Evolutionary conservation across 441 rosid species (phyloP).

Genomic region (Capsella rubella): DNA sequence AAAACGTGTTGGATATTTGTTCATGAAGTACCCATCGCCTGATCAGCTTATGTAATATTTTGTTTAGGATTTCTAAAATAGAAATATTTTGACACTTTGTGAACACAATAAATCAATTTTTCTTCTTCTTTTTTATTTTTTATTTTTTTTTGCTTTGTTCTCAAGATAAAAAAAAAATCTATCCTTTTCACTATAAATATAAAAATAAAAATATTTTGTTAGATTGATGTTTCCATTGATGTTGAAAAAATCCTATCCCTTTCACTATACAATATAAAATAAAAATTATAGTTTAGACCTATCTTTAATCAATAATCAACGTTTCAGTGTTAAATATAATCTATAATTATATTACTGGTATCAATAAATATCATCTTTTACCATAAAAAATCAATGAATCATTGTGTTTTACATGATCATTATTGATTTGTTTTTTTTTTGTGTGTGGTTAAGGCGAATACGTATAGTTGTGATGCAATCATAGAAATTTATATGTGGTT

Average conservation of each 20-base stretch:
- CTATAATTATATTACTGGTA: background rate
- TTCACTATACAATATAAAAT: too few relatives aligned
- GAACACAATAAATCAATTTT: background rate
- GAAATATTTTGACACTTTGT: background rate
- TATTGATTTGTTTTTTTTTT: background rate
- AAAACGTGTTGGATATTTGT: slow-evolving; percentile 36
- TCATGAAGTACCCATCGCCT: slow-evolving; percentile 10
- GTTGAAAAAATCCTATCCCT: background rate
- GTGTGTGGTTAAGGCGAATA: slow-evolving; percentile 4
- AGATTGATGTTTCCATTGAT: background rate
- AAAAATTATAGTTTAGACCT: too few relatives aligned
- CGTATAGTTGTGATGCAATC: slow-evolving; percentile 19
- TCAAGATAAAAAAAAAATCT: background rate
- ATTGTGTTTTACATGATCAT: background rate
- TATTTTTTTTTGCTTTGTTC: background rate
- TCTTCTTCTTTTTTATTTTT: too few relatives aligned
- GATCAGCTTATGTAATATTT: background rate
- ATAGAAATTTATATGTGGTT: slow-evolving; percentile 8
- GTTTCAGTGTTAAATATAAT: background rate
- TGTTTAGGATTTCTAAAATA: background rate
- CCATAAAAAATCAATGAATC: too few relatives aligned
- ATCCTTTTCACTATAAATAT: slow-evolving; percentile 17
- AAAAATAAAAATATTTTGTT: too few relatives aligned
- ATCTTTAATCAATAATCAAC: background rate
- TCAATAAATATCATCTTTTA: too few relatives aligned